phyloP scores from a whole-genome alignment of 495 filamentous ascomycete species.

The Xylaria bambusicola region DNA sequence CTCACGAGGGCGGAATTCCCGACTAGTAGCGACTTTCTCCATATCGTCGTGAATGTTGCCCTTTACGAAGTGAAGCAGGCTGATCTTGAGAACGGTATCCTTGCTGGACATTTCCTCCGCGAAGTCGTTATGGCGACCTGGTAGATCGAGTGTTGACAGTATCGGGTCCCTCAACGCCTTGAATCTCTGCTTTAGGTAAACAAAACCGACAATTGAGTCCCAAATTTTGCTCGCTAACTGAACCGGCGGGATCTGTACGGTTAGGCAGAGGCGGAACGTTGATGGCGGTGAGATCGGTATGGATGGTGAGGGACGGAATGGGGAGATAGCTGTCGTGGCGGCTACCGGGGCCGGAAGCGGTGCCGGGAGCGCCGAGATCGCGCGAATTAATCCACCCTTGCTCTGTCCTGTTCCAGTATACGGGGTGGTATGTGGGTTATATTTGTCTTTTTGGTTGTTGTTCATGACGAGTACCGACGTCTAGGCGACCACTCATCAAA shows the following conservation, averaged over 20 bases:
- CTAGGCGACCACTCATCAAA: not conserved
- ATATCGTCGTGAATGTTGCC: conserved; percentile 18
- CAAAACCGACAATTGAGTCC: not conserved
- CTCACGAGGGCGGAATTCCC: conserved; percentile 8
- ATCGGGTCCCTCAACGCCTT: conserved; percentile 14
- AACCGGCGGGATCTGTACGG: not conserved
- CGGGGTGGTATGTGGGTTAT: conserved; percentile 27
- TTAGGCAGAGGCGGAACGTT: conserved; percentile 5
- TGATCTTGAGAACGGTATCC: conserved; percentile 14
- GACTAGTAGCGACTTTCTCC: conserved; percentile 13
- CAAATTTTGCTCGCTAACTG: not conserved
- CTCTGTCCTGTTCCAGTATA: conserved; percentile 26
- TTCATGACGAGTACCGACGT: conserved; percentile 6
- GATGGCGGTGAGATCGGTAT: conserved; percentile 6
- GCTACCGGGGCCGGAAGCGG: conserved; percentile 41
- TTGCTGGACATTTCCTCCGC: conserved; percentile 9
- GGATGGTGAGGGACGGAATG: conserved; percentile 14
- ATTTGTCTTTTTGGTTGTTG: not conserved
- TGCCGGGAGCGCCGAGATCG: conserved; percentile 11
- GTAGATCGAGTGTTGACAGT: conserved; percentile 11
- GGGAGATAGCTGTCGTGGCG: conserved; percentile 9
- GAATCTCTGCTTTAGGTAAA: not conserved
- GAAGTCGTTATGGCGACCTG: conserved; percentile 7
- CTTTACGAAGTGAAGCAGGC: conserved; percentile 18
- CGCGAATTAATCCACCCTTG: conserved; percentile 19